These are phyloP conservation scores for Triticum timopheevii DNA, from an alignment of 176 grass and related monocot genomes.

Conservation along the genomic window DNA sequence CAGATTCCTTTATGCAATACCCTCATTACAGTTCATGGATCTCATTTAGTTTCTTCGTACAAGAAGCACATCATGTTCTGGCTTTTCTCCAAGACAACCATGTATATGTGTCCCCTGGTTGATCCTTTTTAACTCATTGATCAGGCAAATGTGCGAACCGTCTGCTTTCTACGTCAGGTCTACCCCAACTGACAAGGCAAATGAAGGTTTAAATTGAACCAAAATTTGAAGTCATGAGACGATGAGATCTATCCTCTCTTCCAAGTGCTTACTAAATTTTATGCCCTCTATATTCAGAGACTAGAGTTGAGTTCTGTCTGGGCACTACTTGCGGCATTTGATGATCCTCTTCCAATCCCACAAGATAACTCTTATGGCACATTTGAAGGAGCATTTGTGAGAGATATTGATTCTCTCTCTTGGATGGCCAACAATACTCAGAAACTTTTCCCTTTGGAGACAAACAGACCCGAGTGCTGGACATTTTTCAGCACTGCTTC, in stretches of 20 bases:
- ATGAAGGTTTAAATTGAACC: constrained; percentile 70
- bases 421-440: constrained; percentile 94
- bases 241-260: background rate
- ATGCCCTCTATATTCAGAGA: constrained; percentile 50
- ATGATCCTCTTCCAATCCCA: constrained; percentile 74
- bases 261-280: constrained; percentile 12
- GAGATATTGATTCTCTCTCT: constrained; percentile 77
- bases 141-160: constrained; percentile 94
- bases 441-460: constrained; percentile 65
- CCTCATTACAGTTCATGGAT: background rate
- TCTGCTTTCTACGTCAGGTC: constrained; percentile 81
- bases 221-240: constrained; percentile 1
- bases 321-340: constrained; percentile 92
- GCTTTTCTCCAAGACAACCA: background rate
- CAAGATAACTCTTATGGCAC: constrained; percentile 14
- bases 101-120: background rate
- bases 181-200: constrained; percentile 80
- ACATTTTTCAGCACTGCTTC: constrained; percentile 88
- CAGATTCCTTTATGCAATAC: background rate
- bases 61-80: background rate
- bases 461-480: constrained; percentile 65
- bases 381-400: constrained; percentile 94
- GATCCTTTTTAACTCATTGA: constrained; percentile 27
- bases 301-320: constrained; percentile 85
- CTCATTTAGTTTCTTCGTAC: background rate